Base-by-base conservation (phyloP, 768 basidiomycete genomes). In the Suillus paluster region DNA sequence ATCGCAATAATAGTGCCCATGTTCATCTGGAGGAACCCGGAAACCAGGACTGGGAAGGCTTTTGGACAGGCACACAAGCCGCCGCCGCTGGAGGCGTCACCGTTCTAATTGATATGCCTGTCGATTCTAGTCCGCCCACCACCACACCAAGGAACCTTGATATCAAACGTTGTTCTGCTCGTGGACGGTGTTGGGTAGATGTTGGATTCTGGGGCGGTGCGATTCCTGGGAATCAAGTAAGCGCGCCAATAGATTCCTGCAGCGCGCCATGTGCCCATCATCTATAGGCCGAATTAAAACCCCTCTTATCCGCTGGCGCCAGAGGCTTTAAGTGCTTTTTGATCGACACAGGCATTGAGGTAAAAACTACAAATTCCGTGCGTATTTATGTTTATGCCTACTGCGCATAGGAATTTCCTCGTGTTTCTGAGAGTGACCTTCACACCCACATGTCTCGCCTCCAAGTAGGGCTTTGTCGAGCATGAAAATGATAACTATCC, bases 271-370 rank as follows among this genome's bases (percentile, higher is more conserved):
- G 15, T 21, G 39, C 46, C 49, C 45, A 60, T 41, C 14, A 55
- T 50, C 11, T 45, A 44, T 63, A 96, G 94, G 71, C 74, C 44
- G 83, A 96, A 67, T 83, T 99, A 48, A 81, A 80, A 60, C 86
- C 90, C n/a, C 80, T 99, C 49, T 78, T 96, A 19, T 72, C 83
- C 34, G 84, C 85, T 36, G 97, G 97, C 6, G 91, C 97, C 34
- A 92, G 90, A 77, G 97, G 97, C 0, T 98, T 98, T 83, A 98
- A 99, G 74, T 97, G 95, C 72, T 99, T 98, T 75, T 78, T 98
- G 66, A 95, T 96, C 63, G 90, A 97, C 65, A 97, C 94, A 69
- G 97, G 96, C 30, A 96, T 99, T 15, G 91, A 97, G 64, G 96
- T 95, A 69, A 55, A 27, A 60, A 42, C 34, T 38, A 36, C 50